Percentiles rank a stretch among this genome's conserved stretches.
Evolutionary conservation across 441 rosid genomes (phyloP).

Genomic region (Corymbia calophylla): DNA sequence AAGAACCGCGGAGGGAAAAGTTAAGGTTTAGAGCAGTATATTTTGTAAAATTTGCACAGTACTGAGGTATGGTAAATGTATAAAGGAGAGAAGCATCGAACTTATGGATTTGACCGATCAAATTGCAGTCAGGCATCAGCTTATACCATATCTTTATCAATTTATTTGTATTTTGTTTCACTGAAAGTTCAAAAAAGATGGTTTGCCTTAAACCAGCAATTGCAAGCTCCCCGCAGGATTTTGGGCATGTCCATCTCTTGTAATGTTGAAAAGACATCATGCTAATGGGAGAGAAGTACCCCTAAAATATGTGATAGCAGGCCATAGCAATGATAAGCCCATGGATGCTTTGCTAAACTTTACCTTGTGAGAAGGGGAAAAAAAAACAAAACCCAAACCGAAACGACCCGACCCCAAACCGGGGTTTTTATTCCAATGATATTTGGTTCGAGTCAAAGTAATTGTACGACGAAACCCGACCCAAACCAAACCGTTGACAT

Average conservation of each 20-base stretch:
- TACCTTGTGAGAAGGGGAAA: not conserved
- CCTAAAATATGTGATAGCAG: not conserved
- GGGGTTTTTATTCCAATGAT: accelerated
- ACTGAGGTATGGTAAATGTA: not conserved
- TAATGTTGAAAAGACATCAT: not conserved
- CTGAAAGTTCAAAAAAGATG: not conserved
- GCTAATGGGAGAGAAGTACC: not conserved
- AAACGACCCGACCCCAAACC: accelerated
- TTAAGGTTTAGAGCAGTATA: not conserved
- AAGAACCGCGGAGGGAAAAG: not conserved
- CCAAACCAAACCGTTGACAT: not conserved
- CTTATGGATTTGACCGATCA: not conserved
- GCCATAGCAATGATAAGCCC: not conserved
- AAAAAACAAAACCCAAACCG: not conserved
- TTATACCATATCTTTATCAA: not conserved
- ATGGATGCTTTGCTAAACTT: not conserved
- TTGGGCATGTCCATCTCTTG: not conserved
- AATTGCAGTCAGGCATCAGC: not conserved
- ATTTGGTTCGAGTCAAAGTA: not conserved
- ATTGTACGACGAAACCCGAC: too few species aligned
- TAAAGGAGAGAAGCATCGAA: not conserved
- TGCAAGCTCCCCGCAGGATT: not conserved
- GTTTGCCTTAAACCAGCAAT: not conserved
- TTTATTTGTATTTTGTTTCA: not conserved
- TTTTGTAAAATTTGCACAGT: not conserved